These are phyloP conservation scores for Geotrichum ghanense DNA, from an alignment of 805 yeast genomes.

Conservation along the genomic window DNA sequence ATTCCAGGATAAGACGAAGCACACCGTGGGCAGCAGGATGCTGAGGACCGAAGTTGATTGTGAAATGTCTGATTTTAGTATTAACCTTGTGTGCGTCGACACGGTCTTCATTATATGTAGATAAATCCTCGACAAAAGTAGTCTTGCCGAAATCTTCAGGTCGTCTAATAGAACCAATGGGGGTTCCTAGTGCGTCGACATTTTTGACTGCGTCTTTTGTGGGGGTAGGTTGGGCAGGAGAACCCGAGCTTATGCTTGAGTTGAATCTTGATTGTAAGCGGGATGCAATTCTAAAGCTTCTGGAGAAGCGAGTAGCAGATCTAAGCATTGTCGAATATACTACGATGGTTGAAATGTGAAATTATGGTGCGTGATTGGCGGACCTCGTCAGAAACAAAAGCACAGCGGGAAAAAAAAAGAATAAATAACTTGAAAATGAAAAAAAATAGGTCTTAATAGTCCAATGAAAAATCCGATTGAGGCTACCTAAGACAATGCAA, in stretches of 20 bases:
- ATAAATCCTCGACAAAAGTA: constrained; percentile 23
- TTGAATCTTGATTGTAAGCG: background rate
- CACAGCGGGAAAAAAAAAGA: background rate
- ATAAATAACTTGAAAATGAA: background rate
- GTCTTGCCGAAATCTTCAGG: constrained; percentile 20
- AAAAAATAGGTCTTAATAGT: no score
- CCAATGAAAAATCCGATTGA: background rate
- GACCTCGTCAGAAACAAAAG: no score
- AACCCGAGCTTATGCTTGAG: constrained; percentile 7
- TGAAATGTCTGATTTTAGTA: constrained; percentile 66
- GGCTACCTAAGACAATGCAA: background rate
- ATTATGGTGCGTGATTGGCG: no score
- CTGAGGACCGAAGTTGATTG: constrained; percentile 86
- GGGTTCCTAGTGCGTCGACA: constrained; percentile 2
- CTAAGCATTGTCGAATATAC: background rate
- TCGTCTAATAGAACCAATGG: constrained; percentile 1
- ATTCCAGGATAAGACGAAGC: constrained; percentile 71
- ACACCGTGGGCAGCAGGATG: constrained; percentile 96
- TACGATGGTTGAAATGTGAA: no score
- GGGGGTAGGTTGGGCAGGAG: constrained; percentile 18
- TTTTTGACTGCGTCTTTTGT: background rate
- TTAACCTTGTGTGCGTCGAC: constrained; percentile 15
- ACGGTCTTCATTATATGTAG: constrained; percentile 11
- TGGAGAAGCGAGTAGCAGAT: constrained; percentile 1
- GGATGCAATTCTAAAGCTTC: background rate